A percentile compares a stretch with the other conserved stretches of the same genome.
Evolutionary conservation across 768 basidiomycete species (phyloP).

Genomic region (Daedaleopsis nitida): DNA sequence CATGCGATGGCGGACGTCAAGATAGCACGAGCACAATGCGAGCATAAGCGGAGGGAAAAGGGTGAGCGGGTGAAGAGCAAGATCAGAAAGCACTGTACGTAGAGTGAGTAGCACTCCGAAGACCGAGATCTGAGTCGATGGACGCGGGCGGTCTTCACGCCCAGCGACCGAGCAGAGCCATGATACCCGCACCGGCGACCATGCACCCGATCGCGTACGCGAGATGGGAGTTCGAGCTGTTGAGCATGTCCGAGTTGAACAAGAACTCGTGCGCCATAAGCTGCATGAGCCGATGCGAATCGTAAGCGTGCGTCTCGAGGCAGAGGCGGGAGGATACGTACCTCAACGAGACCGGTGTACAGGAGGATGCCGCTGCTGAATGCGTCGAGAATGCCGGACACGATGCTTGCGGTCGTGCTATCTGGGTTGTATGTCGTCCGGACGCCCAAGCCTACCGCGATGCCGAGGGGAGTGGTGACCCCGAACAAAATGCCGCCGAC

Average conservation of each 20-base stretch:
- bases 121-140: not conserved
- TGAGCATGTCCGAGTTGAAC: conserved; percentile 84
- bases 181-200: conserved; percentile 81
- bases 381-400: conserved; percentile 84
- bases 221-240: conserved; percentile 64
- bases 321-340: conserved; percentile 29
- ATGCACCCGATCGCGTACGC: conserved; percentile 76
- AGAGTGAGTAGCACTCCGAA: not conserved
- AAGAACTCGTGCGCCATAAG: conserved; percentile 94
- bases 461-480: conserved; percentile 79
- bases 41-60: too few relatives aligned
- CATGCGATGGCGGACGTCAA: too few relatives aligned
- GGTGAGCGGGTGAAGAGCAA: not conserved
- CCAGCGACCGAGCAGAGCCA: conserved; percentile 91
- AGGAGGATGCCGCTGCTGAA: conserved; percentile 86
- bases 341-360: conserved; percentile 87
- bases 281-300: conserved; percentile 34
- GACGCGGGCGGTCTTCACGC: conserved; percentile 48
- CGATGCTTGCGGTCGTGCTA: conserved; percentile 73
- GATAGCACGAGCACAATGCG: too few relatives aligned
- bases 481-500: conserved; percentile 67
- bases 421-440: conserved; percentile 80
- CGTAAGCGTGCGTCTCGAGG: not conserved
- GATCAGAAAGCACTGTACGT: not conserved
- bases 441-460: conserved; percentile 81